Evolutionary conservation across 441 rosid species (phyloP).

Genomic region (Theobroma grandiflorum): DNA sequence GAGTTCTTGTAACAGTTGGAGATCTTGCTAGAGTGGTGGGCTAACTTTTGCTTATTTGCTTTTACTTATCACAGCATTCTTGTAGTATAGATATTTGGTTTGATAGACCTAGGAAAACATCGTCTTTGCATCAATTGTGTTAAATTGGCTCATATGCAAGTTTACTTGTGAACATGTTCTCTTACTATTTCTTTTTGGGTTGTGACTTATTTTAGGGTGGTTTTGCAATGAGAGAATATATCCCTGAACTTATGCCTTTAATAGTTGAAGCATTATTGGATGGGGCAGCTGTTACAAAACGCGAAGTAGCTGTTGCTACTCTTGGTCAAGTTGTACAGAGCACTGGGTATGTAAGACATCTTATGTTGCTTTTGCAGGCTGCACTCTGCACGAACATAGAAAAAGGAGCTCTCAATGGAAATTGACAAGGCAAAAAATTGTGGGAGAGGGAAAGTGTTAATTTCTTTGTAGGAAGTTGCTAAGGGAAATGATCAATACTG

Average conservation of each 20-base stretch:
- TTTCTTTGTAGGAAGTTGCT: neutral
- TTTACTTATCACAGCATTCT: conserved; percentile 16
- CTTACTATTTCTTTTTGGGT: conserved; percentile 27
- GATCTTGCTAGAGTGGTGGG: conserved; percentile 99
- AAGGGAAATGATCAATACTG: neutral
- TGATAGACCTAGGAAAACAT: conserved; percentile 8
- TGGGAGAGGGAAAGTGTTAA: neutral
- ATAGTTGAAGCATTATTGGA: conserved; percentile 99
- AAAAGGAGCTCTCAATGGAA: neutral
- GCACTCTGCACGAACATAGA: neutral
- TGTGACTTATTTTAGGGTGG: conserved; percentile 80
- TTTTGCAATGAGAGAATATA: conserved; percentile 93
- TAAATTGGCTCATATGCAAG: neutral
- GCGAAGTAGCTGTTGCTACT: conserved; percentile 99
- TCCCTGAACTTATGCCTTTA: conserved; percentile 96
- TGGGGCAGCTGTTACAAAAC: conserved; percentile 97
- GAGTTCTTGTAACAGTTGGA: conserved; percentile 99
- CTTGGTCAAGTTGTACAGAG: conserved; percentile 99
- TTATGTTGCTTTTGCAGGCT: conserved; percentile 18
- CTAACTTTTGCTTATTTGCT: conserved; percentile 32
- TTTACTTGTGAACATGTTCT: conserved; percentile 22
- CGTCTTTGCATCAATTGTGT: neutral
- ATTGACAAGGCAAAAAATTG: neutral
- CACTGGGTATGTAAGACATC: conserved; percentile 79
- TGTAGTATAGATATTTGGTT: conserved; percentile 11